Conservation (phyloP, 2,329 filamentous ascomycete species). For the Acarospora socialis region DNA sequence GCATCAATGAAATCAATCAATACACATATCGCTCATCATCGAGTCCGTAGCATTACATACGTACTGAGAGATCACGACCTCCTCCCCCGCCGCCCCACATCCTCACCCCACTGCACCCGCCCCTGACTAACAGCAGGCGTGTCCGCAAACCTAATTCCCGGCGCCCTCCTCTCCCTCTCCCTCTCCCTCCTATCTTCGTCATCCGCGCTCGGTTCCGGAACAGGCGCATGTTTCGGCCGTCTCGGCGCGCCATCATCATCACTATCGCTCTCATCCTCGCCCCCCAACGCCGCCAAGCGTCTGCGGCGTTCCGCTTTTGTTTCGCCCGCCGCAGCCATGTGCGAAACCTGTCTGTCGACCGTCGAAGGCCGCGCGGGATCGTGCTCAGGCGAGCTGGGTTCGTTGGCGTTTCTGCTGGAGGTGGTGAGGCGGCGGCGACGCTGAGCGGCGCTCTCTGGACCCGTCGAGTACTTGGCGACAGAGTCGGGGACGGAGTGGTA, state of each 20-base stretch:
- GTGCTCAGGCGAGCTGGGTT: too few species aligned
- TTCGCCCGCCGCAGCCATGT: conserved; percentile 6
- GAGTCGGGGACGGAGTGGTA: conserved; percentile 9
- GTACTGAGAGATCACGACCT: too few species aligned
- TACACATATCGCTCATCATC: too few species aligned
- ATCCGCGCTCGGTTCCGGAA: conserved; percentile 9
- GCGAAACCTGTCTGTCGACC: background rate
- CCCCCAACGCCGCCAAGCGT: conserved; percentile 11
- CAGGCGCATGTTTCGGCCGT: conserved; percentile 8
- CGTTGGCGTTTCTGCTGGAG: background rate
- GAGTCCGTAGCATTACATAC: too few species aligned
- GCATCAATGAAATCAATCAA: too few species aligned
- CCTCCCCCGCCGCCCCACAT: conserved; percentile 6
- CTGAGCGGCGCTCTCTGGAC: conserved; percentile 11
- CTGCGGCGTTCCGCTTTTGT: conserved; percentile 11
- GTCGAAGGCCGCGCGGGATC: background rate
- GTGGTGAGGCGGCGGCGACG: conserved; percentile 8
- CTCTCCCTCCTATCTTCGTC: conserved; percentile 2
- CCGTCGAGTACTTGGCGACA: conserved; percentile 4
- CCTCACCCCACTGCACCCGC: conserved; percentile 12
- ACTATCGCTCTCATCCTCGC: conserved; percentile 6
- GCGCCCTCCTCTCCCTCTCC: conserved; percentile 2
- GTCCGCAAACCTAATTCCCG: conserved; percentile 12
- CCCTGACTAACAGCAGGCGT: conserved; percentile 8
- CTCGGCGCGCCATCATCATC: conserved; percentile 12